Conservation (phyloP, 805 yeast species). For the Maudiozyma pseudohumilis region DNA sequence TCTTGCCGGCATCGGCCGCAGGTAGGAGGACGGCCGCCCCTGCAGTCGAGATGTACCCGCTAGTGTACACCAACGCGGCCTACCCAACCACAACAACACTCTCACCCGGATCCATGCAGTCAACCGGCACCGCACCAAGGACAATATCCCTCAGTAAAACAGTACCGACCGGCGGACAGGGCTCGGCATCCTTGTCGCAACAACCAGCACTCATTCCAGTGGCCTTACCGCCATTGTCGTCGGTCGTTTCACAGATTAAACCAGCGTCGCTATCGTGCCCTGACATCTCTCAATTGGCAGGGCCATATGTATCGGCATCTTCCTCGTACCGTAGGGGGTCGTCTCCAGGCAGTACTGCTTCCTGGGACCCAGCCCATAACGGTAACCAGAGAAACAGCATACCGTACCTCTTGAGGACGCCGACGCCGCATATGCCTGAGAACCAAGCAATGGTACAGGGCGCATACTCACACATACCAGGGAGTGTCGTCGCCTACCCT, state of each 20-base stretch:
- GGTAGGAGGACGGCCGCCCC: not conserved
- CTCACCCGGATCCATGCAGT: not conserved
- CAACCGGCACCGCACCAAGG: not conserved
- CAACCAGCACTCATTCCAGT: too few relatives aligned
- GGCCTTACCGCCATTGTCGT: slow-evolving; percentile 1
- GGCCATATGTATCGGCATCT: not conserved
- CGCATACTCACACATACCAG: not conserved
- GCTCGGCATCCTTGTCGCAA: too few relatives aligned
- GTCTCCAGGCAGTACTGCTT: not conserved
- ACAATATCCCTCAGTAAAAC: not conserved
- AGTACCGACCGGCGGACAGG: too few relatives aligned
- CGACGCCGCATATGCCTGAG: not conserved
- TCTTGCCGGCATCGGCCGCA: not conserved
- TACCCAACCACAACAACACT: not conserved
- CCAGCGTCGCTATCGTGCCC: not conserved
- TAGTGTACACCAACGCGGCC: not conserved
- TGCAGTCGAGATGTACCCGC: not conserved
- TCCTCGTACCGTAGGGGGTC: not conserved
- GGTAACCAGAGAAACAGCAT: not conserved
- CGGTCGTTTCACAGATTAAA: slow-evolving; percentile 1
- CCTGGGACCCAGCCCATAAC: too few relatives aligned
- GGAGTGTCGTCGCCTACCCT: not conserved
- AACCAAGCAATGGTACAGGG: not conserved
- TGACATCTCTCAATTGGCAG: not conserved
- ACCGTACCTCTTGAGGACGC: not conserved